Evolutionary conservation across 2,329 filamentous ascomycete species (phyloP), one percentile per base, ranked within the genome.

Genomic region (Fonsecaea pugnacius): DNA sequence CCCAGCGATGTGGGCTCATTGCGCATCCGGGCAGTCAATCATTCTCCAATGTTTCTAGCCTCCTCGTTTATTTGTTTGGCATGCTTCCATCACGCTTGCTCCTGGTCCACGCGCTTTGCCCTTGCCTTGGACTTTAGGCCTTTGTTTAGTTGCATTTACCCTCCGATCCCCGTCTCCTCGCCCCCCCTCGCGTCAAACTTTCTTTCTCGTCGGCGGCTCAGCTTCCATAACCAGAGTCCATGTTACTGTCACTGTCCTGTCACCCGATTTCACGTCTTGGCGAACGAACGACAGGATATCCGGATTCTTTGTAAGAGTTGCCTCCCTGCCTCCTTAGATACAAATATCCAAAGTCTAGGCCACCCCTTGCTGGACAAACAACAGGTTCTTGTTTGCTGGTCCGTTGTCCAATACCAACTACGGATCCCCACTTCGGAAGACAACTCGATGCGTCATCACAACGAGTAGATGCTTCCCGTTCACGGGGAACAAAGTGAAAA

Each of bases 1-100:
- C 14, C 18, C 57, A 38, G 57, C 16, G 10, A 32, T 50, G 57
- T 59, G 57, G 57, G 43, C 46, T 16, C 30, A 52, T 50, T 43
- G 18, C 43, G 46, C 30, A 50, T 33, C 50, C 32, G 43, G 50
- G 48, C 50, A 48, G 32, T 30, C 48, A 43, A 59, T 50, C 43
- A 38, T 59, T 59, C 57, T 59, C 46, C 32, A 50, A 24, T 36
- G 57, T 59, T 59, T 59, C 57, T 59, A 59, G 57, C 48, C 43
- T 27, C n/a, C 57, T 59, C 57, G 57, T 59, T 52, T 59, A 51
- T 24, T 48, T 48, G 43, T 48, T 48, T 48, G 43, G 57, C 27
- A 58, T 30, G 56, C 40, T 51, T 51, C 56, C 43, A 58, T 58
- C 57, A 38, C 43, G 43, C 27, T 48, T 59, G 43, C 14, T 36